phyloP scores from a whole-genome alignment of 768 basidiomycete species.

The Podaxis sp. region DNA sequence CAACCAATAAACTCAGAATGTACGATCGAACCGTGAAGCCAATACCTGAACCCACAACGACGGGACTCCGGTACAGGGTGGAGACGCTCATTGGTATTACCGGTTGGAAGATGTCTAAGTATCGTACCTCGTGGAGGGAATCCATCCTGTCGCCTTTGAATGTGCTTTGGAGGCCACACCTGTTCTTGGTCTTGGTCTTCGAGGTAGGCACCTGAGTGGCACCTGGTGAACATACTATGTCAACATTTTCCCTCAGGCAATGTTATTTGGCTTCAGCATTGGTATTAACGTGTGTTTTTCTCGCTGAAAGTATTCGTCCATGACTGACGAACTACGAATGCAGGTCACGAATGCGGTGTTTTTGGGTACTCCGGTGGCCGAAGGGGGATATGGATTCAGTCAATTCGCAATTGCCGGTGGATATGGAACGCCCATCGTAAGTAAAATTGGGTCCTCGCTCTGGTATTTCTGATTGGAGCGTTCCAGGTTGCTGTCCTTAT shows the following conservation, averaged over 20 bases:
- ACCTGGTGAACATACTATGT: slow-evolving; percentile 56
- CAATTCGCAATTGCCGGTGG: slow-evolving; percentile 12
- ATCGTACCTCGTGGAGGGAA: slow-evolving; percentile 1
- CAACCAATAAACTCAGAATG: slow-evolving; percentile 34
- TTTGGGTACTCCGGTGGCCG: slow-evolving; percentile 14
- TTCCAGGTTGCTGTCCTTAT: slow-evolving; percentile 31
- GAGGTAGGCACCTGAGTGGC: slow-evolving; percentile 40
- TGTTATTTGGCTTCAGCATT: slow-evolving; percentile 32
- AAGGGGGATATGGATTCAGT: slow-evolving; percentile 7
- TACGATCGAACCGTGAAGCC: slow-evolving; percentile 50
- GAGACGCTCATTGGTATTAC: slow-evolving; percentile 55
- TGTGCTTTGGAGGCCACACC: slow-evolving; percentile 57
- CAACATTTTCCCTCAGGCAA: slow-evolving; percentile 48
- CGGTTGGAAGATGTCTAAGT: slow-evolving; percentile 42
- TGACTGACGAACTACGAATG: slow-evolving; percentile 29
- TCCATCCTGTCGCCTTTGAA: slow-evolving; percentile 28
- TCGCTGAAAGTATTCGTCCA: too few species aligned
- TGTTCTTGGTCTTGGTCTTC: slow-evolving; percentile 43
- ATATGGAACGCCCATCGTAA: slow-evolving; percentile 12
- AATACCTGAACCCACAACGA: slow-evolving; percentile 34
- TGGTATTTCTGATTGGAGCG: slow-evolving; percentile 33
- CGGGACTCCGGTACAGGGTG: slow-evolving; percentile 42
- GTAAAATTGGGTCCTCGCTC: not conserved
- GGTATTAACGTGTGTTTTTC: slow-evolving; percentile 29
- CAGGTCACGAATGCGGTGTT: slow-evolving; percentile 33